These are phyloP conservation scores for Vitis hybrid DNA, from an alignment of 177 flowering plant genomes.

Conservation along the genomic window DNA sequence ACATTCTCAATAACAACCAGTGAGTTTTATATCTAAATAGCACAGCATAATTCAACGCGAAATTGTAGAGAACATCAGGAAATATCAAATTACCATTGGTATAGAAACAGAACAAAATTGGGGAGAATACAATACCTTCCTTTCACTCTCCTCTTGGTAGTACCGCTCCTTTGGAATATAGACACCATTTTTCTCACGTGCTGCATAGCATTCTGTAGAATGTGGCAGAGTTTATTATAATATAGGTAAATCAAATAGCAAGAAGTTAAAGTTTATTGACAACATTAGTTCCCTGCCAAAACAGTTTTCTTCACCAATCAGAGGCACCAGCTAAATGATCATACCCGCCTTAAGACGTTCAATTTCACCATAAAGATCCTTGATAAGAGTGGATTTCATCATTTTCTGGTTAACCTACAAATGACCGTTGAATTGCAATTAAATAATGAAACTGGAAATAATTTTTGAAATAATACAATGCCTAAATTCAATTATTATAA, in stretches of 20 bases:
- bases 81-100: background rate
- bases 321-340: background rate
- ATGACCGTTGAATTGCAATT: background rate
- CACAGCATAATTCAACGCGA: background rate
- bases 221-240: background rate
- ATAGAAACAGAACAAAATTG: background rate
- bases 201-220: slow-evolving; percentile 84
- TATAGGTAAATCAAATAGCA: background rate
- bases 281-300: background rate
- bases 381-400: slow-evolving; percentile 98
- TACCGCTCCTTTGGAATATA: slow-evolving; percentile 95
- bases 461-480: too few species aligned
- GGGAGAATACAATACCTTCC: slow-evolving; percentile 54
- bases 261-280: too few species aligned
- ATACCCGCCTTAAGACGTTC: slow-evolving; percentile 93
- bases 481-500: too few species aligned
- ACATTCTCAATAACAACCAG: background rate
- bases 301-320: background rate
- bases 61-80: background rate
- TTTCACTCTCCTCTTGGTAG: slow-evolving; percentile 91
- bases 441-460: background rate
- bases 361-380: slow-evolving; percentile 97
- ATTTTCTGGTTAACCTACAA: slow-evolving; percentile 94
- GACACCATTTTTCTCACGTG: slow-evolving; percentile 97
- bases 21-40: background rate